Percentiles rank a stretch among this genome's conserved stretches.
These are phyloP conservation scores for Saururus chinensis DNA, from an alignment of 164 flowering plant genomes.

Conservation along the genomic window DNA sequence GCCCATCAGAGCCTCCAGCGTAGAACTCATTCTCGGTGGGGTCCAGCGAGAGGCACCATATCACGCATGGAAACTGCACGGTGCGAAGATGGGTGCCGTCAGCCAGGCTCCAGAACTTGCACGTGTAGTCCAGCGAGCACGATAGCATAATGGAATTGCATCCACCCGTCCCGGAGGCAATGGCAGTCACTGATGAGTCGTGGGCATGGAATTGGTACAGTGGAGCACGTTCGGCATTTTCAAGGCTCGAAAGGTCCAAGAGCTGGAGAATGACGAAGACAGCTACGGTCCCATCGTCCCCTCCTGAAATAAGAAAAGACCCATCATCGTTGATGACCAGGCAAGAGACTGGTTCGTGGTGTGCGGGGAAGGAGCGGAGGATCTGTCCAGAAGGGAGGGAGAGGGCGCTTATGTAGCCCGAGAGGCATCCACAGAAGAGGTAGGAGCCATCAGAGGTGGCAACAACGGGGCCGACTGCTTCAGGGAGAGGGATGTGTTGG, in stretches of 20 bases:
- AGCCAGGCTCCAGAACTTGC: conserved; percentile 35
- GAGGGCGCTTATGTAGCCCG: conserved; percentile 26
- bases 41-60: conserved; percentile 19
- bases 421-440: conserved; percentile 46
- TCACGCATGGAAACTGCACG: conserved; percentile 24
- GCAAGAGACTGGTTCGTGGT: conserved; percentile 25
- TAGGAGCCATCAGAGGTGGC: conserved; percentile 30
- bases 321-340: conserved; percentile 18
- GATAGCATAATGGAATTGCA: conserved; percentile 21
- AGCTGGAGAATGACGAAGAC: conserved; percentile 15
- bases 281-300: conserved; percentile 16
- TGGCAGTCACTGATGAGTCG: conserved; percentile 23
- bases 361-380: conserved; percentile 18
- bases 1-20: conserved; percentile 44
- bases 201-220: conserved; percentile 22
- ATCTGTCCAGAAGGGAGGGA: conserved; percentile 27
- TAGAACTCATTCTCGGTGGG: conserved; percentile 16
- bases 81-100: conserved; percentile 17
- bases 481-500: conserved; percentile 29
- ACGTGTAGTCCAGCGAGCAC: conserved; percentile 34
- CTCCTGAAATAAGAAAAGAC: conserved; percentile 19
- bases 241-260: conserved; percentile 5
- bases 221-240: background rate
- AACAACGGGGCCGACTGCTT: conserved; percentile 38
- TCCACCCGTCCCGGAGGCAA: conserved; percentile 6